Percentiles rank a stretch among this genome's conserved stretches.
Conservation (phyloP, 2,329 filamentous ascomycete genomes). For the Arthrobotrys sinensis region DNA sequence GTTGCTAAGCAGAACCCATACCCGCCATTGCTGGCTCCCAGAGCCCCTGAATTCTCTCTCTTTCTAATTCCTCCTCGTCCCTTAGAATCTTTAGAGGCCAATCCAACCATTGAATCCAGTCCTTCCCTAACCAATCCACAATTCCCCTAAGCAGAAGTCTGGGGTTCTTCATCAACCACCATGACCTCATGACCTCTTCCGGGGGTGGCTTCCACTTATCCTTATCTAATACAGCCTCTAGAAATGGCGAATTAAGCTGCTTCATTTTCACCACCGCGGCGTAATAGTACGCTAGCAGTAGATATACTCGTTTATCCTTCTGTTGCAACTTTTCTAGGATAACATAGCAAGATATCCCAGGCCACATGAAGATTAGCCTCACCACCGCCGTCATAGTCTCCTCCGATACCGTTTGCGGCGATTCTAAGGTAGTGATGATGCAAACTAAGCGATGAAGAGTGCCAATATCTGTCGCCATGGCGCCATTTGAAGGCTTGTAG, state of each 20-base stretch:
- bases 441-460: constrained; percentile 28
- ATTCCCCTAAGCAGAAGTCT: constrained; percentile 37
- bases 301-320: constrained; percentile 37
- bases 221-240: background rate
- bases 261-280: constrained; percentile 31
- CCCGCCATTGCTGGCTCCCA: constrained; percentile 36
- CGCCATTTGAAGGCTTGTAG: constrained; percentile 15
- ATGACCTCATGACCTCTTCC: constrained; percentile 27
- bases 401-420: background rate
- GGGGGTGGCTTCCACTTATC: background rate
- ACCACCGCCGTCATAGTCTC: constrained; percentile 27
- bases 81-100: constrained; percentile 49
- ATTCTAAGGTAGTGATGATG: constrained; percentile 33
- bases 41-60: constrained; percentile 15
- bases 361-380: constrained; percentile 49
- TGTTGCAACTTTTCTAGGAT: constrained; percentile 32
- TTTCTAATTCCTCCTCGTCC: constrained; percentile 39
- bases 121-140: constrained; percentile 42
- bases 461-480: constrained; percentile 39
- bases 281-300: constrained; percentile 51
- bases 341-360: constrained; percentile 23
- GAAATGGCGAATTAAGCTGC: constrained; percentile 7
- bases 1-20: background rate
- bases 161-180: constrained; percentile 51
- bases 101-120: constrained; percentile 46